phyloP scores from a whole-genome alignment of 768 basidiomycete genomes.

The Amanita thiersii region DNA sequence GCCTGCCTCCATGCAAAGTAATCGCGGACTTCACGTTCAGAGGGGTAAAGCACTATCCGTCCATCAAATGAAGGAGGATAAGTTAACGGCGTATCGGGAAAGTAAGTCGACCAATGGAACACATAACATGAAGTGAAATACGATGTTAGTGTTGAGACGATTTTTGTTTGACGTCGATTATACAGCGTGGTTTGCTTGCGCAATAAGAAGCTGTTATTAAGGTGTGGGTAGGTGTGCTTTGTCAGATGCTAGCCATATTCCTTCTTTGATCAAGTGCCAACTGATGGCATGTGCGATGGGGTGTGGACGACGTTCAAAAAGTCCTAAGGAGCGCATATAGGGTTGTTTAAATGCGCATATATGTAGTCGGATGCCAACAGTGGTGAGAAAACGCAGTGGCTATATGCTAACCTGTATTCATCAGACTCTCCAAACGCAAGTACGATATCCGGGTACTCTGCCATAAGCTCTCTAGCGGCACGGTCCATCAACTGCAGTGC shows the following conservation, averaged over 20 bases:
- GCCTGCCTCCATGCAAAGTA: conserved; percentile 97
- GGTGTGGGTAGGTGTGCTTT: conserved; percentile 7
- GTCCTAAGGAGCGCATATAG: conserved; percentile 4
- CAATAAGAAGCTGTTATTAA: conserved; percentile 68
- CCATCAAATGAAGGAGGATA: conserved; percentile 95
- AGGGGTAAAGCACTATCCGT: conserved; percentile 77
- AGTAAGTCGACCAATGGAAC: conserved; percentile 75
- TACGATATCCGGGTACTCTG: conserved; percentile 74
- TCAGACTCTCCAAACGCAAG: conserved; percentile 95
- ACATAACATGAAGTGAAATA: conserved; percentile 89
- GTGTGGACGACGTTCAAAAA: neutral
- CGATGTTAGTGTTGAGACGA: conserved; percentile 75
- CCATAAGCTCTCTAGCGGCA: conserved; percentile 77
- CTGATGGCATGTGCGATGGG: conserved; percentile 2
- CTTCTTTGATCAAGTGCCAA: neutral
- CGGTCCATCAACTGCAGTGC: conserved; percentile 90
- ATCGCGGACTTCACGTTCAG: conserved; percentile 64
- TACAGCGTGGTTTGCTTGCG: conserved; percentile 68
- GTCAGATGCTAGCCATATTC: neutral
- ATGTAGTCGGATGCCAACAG: neutral
- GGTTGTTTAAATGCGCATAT: too few relatives aligned
- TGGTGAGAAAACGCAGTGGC: neutral
- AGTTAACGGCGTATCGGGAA: conserved; percentile 60
- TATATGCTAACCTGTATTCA: conserved; percentile 72
- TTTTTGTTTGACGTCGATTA: conserved; percentile 82